phyloP scores from a whole-genome alignment of 768 basidiomycete genomes.

The Mrakia blollopis region DNA sequence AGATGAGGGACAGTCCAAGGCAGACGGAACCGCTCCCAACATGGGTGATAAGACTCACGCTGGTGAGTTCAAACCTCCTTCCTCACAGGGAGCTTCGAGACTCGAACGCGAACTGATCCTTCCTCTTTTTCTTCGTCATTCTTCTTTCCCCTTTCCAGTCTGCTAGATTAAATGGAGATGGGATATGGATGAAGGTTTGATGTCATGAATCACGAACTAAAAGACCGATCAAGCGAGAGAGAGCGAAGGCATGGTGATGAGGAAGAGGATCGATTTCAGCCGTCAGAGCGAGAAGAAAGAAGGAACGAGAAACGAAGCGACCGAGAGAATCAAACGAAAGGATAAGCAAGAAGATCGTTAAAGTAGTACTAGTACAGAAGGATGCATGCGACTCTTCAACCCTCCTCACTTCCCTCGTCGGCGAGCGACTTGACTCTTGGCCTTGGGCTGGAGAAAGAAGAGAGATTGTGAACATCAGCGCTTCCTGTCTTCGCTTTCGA shows the following conservation, averaged over 20 bases:
- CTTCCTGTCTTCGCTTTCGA: no score
- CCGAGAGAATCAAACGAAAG: no score
- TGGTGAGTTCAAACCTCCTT: background rate
- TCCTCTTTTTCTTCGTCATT: background rate
- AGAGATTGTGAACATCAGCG: background rate
- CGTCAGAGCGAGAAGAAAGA: no score
- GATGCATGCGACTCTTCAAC: background rate
- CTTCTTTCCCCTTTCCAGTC: background rate
- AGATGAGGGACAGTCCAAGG: background rate
- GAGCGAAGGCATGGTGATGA: no score
- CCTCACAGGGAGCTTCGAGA: no score
- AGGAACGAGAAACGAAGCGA: no score
- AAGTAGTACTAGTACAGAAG: background rate
- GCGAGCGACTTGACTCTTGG: background rate
- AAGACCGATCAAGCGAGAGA: no score
- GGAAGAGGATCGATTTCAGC: no score
- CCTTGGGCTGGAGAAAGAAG: background rate
- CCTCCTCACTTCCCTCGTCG: background rate
- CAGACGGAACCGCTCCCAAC: background rate
- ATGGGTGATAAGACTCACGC: slow-evolving; percentile 7
- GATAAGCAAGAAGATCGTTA: background rate
- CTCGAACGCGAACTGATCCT: background rate
- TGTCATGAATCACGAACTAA: no score
- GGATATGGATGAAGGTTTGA: no score
- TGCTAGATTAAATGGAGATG: background rate